A percentile compares a stretch with the other conserved stretches of the same genome.
These are phyloP conservation scores for Dactylis glomerata DNA, from an alignment of 176 grass and related monocot species.

Conservation along the genomic window DNA sequence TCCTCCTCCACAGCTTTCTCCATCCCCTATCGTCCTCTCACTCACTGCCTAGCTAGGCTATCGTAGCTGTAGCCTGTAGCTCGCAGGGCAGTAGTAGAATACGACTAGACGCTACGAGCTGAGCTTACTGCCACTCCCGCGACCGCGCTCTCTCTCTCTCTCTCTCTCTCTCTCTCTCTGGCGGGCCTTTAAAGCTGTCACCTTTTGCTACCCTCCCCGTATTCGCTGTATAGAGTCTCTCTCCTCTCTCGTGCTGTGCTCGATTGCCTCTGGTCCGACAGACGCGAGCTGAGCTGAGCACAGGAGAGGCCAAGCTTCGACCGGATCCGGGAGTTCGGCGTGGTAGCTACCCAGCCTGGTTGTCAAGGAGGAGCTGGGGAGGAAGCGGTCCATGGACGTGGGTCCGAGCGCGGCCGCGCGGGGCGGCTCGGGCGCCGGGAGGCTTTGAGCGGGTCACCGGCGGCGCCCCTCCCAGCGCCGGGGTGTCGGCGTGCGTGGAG, in stretches of 20 bases:
- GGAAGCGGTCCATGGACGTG: conserved; percentile 43
- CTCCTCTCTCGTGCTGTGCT: conserved; percentile 4
- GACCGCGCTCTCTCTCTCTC: conserved; percentile 18
- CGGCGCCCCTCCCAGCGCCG: background rate
- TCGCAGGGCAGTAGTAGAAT: conserved; percentile 2
- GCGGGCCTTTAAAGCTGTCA: conserved; percentile 69
- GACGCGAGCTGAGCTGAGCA: background rate
- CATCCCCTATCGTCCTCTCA: conserved; percentile 16
- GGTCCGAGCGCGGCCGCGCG: conserved; percentile 25
- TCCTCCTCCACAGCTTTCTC: conserved; percentile 17
- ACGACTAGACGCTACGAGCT: conserved; percentile 23
- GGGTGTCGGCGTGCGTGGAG: conserved; percentile 2
- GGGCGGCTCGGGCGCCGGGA: background rate
- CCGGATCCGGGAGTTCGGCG: background rate
- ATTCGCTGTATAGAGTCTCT: background rate
- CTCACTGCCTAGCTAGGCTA: background rate
- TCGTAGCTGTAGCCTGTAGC: background rate
- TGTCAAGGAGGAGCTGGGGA: background rate
- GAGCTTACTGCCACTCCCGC: conserved; percentile 21
- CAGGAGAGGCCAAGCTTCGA: background rate
- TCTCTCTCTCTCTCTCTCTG: conserved; percentile 24
- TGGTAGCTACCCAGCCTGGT: background rate
- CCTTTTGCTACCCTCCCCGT: conserved; percentile 38
- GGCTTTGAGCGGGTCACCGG: conserved; percentile 23
- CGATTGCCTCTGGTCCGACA: background rate